Base-by-base conservation (phyloP, 495 filamentous ascomycete species). In the Aspergillus incahuasiensis region DNA sequence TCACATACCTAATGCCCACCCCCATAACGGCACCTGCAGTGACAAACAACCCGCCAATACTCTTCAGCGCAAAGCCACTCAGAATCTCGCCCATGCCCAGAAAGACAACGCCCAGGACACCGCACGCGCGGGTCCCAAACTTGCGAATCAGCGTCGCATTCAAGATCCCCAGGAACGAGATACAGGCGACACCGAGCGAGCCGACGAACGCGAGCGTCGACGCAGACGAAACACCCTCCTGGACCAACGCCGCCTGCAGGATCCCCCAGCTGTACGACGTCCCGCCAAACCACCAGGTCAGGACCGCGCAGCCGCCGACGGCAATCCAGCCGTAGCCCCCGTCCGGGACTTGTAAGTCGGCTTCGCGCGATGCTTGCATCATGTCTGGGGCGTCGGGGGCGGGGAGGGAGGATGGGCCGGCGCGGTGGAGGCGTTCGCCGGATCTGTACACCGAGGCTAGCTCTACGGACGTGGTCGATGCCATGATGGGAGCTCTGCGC, bases 261-360 rank as follows among this genome's bases (percentile, higher is more conserved):
- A 86, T 68, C 13, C 83, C 83, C 82, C 82, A 86, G 49, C 70
- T 73, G 55, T 80, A 79, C 8, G 71, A 73, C 0, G 68, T 75
- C 18, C 81, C 81, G 28, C 78, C 71, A 40, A 78, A 71, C 80
- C 78, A 82, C 68, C 78, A 86, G 3, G 76, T 74, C 11, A 83
- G 46, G 0, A 78, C 57, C 0, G 74, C 73, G 59, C 81, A 82
- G 7, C 67, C 76, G 30, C 58, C 64, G 48, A 85, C 77, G 4
- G 85, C 70, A 15, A 78, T 70, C 82, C 82, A 86, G 45, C 78
- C 82, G 48, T 82, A 79, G 15, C 81, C 82, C 15, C 82, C 82
- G 32, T 86, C 81, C 2, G 81, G 81, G 28, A 78, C 78, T 48
- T 74, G 57, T 0, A 71, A 66, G 57, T 81, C 80, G 8, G 76